Percentiles rank a stretch among this genome's conserved stretches.
Conservation (phyloP, 2,329 filamentous ascomycete species). For the Stagonosporopsis cucurbitacearum region DNA sequence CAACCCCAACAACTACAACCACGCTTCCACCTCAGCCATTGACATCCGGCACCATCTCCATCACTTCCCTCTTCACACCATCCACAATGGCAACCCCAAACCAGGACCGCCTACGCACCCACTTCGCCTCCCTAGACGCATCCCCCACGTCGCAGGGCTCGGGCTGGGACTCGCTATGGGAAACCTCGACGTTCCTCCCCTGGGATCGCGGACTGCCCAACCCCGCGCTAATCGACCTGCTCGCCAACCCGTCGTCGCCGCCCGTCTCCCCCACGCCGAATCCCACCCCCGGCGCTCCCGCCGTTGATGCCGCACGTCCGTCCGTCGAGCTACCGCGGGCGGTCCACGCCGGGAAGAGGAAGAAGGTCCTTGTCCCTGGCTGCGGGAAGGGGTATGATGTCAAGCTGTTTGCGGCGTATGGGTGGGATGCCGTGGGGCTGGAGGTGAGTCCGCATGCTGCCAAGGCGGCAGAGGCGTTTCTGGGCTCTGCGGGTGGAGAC, state of each 20-base stretch:
- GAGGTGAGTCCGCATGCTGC: slow-evolving; percentile 66
- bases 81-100: slow-evolving; percentile 35
- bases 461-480: slow-evolving; percentile 55
- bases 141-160: slow-evolving; percentile 55
- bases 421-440: slow-evolving; percentile 78
- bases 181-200: slow-evolving; percentile 58
- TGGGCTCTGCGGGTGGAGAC: slow-evolving; percentile 33
- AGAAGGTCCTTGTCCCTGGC: slow-evolving; percentile 75
- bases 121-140: slow-evolving; percentile 53
- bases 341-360: slow-evolving; percentile 44
- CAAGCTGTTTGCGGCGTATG: slow-evolving; percentile 73
- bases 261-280: slow-evolving; percentile 20
- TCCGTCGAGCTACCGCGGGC: slow-evolving; percentile 46
- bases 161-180: slow-evolving; percentile 66
- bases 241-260: slow-evolving; percentile 39
- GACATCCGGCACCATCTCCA: neutral
- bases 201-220: slow-evolving; percentile 67
- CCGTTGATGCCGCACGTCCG: slow-evolving; percentile 23
- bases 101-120: slow-evolving; percentile 48
- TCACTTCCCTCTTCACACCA: neutral
- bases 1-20: neutral
- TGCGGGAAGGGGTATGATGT: slow-evolving; percentile 86
- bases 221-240: slow-evolving; percentile 63
- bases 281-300: slow-evolving; percentile 29
- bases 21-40: neutral